A percentile compares a stretch with the other conserved stretches of the same genome.
Conservation (phyloP, 2,329 filamentous ascomycete species). For the Epicoccum sorghinum region DNA sequence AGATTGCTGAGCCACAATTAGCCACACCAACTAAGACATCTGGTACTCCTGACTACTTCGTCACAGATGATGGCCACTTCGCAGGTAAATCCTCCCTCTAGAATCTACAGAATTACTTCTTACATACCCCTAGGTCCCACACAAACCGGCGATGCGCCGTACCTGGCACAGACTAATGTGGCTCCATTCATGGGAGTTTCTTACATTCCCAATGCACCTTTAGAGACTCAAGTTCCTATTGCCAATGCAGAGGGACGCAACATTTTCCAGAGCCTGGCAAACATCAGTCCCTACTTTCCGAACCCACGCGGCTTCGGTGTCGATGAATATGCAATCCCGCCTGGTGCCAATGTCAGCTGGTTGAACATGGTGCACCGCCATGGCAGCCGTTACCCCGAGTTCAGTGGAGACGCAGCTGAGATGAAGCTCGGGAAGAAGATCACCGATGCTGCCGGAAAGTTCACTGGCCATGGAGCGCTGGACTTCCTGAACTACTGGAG, state of each 20-base stretch:
- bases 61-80: constrained; percentile 40
- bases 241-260: constrained; percentile 62
- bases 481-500: constrained; percentile 72
- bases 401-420: constrained; percentile 62
- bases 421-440: constrained; percentile 63
- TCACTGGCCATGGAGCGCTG: constrained; percentile 65
- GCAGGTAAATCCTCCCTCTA: constrained; percentile 22
- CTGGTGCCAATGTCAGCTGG: constrained; percentile 71
- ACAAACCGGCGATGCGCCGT: constrained; percentile 71
- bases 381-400: constrained; percentile 72
- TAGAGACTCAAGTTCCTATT: constrained; percentile 74
- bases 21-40: constrained; percentile 31
- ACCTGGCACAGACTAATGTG: constrained; percentile 72
- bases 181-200: constrained; percentile 66
- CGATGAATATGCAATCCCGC: constrained; percentile 71
- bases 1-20: constrained; percentile 17
- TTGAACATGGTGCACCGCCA: constrained; percentile 76
- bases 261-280: constrained; percentile 74
- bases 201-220: constrained; percentile 71
- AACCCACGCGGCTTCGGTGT: constrained; percentile 74
- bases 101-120: not conserved
- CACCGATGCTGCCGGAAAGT: constrained; percentile 59
- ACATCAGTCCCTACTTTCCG: constrained; percentile 72
- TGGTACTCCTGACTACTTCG: constrained; percentile 41
- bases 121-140: constrained; percentile 61